Conservation (phyloP, 2,329 filamentous ascomycete species). For the Exophiala lecanii-corni region DNA sequence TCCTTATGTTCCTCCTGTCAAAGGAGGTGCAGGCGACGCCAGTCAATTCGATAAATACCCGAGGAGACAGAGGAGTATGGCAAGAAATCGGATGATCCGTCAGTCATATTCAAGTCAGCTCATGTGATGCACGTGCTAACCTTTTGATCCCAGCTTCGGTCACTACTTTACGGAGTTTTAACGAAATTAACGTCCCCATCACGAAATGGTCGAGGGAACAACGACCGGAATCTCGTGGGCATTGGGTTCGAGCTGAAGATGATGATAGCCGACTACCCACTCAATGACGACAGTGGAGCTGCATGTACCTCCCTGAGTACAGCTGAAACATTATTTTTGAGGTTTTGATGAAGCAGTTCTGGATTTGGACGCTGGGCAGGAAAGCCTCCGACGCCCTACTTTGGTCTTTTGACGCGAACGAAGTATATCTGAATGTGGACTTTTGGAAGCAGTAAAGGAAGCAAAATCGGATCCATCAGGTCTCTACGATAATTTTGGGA, state of each 20-base stretch:
- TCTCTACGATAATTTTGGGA: too few species aligned
- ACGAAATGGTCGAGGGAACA: not conserved
- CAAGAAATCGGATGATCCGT: slow-evolving; percentile 74
- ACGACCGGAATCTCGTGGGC: too few species aligned
- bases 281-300: too few species aligned
- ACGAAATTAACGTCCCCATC: not conserved
- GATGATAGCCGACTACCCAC: too few species aligned
- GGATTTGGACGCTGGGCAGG: not conserved
- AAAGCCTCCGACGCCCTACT: too few species aligned
- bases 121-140: slow-evolving; percentile 12
- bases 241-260: too few species aligned
- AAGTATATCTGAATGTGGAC: not conserved
- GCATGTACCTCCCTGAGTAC: too few species aligned
- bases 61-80: slow-evolving; percentile 96
- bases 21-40: slow-evolving; percentile 87
- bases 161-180: slow-evolving; percentile 73
- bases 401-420: not conserved
- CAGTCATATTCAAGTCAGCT: slow-evolving; percentile 45
- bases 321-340: not conserved
- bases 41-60: slow-evolving; percentile 98
- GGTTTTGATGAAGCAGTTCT: not conserved
- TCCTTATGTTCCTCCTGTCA: slow-evolving; percentile 92
- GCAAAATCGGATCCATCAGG: too few species aligned
- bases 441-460: not conserved
- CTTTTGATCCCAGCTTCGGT: slow-evolving; percentile 53